These are phyloP conservation scores for Drosera capensis DNA, from an alignment of 148 eudicot species.

Conservation along the genomic window DNA sequence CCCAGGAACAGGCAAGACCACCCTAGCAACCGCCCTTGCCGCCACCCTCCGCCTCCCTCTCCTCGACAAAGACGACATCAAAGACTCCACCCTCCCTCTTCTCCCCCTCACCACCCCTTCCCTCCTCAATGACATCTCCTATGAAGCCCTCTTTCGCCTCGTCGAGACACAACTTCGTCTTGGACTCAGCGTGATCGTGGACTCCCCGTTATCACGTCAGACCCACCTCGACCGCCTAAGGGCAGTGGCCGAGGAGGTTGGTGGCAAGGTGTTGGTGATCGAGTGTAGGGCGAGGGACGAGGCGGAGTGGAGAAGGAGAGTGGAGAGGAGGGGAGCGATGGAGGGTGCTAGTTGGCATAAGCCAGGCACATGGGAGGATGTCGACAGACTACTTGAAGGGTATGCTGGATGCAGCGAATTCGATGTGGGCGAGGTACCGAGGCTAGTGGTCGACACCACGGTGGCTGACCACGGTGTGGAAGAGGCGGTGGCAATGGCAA, in stretches of 20 bases:
- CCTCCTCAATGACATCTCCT: constrained; percentile 48
- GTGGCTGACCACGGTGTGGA: constrained; percentile 18
- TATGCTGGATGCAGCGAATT: constrained; percentile 55
- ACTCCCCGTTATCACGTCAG: constrained; percentile 58
- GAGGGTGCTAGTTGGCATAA: constrained; percentile 46
- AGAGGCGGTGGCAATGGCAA: no score
- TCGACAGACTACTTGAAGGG: constrained; percentile 39
- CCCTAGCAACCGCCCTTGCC: constrained; percentile 50
- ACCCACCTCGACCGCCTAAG: constrained; percentile 31
- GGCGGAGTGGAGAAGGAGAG: constrained; percentile 31
- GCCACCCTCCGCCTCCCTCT: constrained; percentile 37
- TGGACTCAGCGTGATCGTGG: constrained; percentile 47
- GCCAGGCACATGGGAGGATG: constrained; percentile 57
- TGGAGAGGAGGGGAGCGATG: constrained; percentile 12
- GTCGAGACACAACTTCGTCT: constrained; percentile 34
- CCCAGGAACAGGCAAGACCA: constrained; percentile 68
- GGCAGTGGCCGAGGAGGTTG: constrained; percentile 16
- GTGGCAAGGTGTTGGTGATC: constrained; percentile 24
- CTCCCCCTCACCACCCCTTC: constrained; percentile 2
- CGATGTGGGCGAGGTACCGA: constrained; percentile 46
- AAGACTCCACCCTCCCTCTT: constrained; percentile 23
- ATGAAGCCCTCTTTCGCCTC: constrained; percentile 39
- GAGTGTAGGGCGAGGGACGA: constrained; percentile 37
- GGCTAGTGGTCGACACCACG: constrained; percentile 62
- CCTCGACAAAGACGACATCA: constrained; percentile 67